These are phyloP conservation scores for Leucocoprinus sp. DNA, from an alignment of 768 basidiomycete species.

Conservation along the genomic window DNA sequence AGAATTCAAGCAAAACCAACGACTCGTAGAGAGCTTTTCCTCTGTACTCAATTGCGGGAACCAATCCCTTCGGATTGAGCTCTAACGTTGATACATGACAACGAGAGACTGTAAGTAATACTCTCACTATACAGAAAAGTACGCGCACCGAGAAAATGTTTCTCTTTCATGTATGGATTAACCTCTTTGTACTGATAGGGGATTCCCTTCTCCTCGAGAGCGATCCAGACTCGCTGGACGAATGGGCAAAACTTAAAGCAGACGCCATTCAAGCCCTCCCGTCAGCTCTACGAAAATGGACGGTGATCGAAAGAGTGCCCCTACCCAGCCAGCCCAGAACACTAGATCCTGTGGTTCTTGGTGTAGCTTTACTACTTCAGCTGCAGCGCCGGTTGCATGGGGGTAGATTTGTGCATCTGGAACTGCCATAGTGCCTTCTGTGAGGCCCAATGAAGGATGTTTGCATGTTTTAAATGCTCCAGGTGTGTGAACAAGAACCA, in stretches of 20 bases:
- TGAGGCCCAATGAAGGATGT: no score
- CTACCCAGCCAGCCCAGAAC: slow-evolving; percentile 55
- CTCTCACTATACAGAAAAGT: no score
- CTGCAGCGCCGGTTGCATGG: slow-evolving; percentile 49
- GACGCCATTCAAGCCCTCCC: slow-evolving; percentile 10
- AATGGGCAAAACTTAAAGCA: slow-evolving; percentile 57
- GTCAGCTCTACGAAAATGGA: background rate
- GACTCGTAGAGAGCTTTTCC: slow-evolving; percentile 59
- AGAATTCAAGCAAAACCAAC: slow-evolving; percentile 54
- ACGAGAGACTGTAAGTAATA: no score
- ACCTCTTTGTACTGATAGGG: slow-evolving; percentile 63
- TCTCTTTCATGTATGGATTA: slow-evolving; percentile 65
- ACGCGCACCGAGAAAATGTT: slow-evolving; percentile 38
- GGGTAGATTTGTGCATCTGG: slow-evolving; percentile 45
- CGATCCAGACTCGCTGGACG: slow-evolving; percentile 57
- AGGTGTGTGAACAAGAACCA: no score
- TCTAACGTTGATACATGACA: no score
- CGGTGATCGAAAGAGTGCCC: slow-evolving; percentile 12
- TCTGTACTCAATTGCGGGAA: slow-evolving; percentile 46
- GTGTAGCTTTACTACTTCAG: slow-evolving; percentile 42
- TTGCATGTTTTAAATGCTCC: no score
- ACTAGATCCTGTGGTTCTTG: slow-evolving; percentile 44
- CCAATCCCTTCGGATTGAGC: slow-evolving; percentile 65
- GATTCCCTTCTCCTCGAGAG: slow-evolving; percentile 56
- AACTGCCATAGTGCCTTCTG: no score